Base-by-base conservation (phyloP, 2,329 filamentous ascomycete species). In the Hymenoscyphus repandus region DNA sequence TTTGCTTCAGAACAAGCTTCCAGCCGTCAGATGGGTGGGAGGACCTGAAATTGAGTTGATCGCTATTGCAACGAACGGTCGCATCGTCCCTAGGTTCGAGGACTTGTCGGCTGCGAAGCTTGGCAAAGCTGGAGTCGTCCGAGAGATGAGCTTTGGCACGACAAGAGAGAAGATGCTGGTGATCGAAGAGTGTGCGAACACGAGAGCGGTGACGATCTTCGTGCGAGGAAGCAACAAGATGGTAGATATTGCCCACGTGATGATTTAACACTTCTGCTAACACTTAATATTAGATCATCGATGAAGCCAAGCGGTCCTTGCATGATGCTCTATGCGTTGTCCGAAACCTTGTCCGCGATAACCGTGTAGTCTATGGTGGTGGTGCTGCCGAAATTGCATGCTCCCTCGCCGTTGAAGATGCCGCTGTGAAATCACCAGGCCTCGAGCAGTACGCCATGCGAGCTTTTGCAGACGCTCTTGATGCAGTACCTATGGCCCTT, bases 111-210 rank as follows among this genome's bases (percentile, higher is more conserved):
- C 88, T 5, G 88, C 90, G 67, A 99, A 99, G 78, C 82, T 99
- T 41, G 93, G 93, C 56, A 85, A 75, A 20, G 93, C 93, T 18
- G 93, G 93, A 53, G 73, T 95, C 43, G 93, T 99, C 52, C 81
- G 90, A 58, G 91, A 99, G 72, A 90, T 99, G 86, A 87, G 83
- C 27, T 99, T 99, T 65, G 93, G 93, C 64, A 99, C 93, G 1
- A 99, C 93, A 39, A 82, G 93, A 66, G 93, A 99, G 73, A 97
- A 99, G 82, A 99, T 99, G 93, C 78, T 99, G 63, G 89, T 99
- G 51, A 99, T 99, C 63, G 95, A 99, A 74, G 93, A 99, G 73
- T 99, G 93, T 68, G 93, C 95, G 66, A 99, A 99, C 75, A 96
- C 90, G 52, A 80, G 93, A 64, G 93, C 93, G 40, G 95, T 99